Percentiles rank a stretch among this genome's conserved stretches.
Conservation (phyloP, 2,329 filamentous ascomycete species). For the Fusarium sororula region DNA sequence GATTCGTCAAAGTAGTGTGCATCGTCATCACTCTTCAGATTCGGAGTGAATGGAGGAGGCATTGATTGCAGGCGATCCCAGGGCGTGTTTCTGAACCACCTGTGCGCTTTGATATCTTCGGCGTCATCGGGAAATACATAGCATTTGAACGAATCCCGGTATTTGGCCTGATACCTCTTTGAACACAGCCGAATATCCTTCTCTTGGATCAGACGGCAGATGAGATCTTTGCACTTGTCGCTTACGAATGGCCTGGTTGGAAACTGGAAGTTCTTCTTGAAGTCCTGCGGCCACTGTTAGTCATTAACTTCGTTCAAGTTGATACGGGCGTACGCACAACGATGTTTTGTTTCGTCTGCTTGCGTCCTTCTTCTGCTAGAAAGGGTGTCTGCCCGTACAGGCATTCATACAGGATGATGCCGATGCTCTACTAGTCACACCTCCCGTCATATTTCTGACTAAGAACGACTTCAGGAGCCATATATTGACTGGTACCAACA, state of each 20-base stretch:
- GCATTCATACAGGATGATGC: slow-evolving; percentile 94
- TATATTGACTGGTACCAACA: slow-evolving; percentile 96
- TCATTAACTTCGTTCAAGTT: neutral
- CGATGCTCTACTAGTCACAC: slow-evolving; percentile 97
- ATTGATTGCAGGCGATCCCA: slow-evolving; percentile 80
- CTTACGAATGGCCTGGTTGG: slow-evolving; percentile 73
- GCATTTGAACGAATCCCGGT: slow-evolving; percentile 54
- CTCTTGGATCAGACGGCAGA: slow-evolving; percentile 76
- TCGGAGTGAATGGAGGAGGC: slow-evolving; percentile 81
- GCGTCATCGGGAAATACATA: slow-evolving; percentile 87
- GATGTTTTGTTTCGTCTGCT: slow-evolving; percentile 88
- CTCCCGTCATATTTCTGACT: slow-evolving; percentile 88
- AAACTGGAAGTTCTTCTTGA: slow-evolving; percentile 75
- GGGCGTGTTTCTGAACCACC: slow-evolving; percentile 81
- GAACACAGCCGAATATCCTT: slow-evolving; percentile 81
- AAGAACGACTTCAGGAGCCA: slow-evolving; percentile 92
- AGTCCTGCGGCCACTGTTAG: slow-evolving; percentile 62
- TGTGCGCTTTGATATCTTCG: slow-evolving; percentile 87
- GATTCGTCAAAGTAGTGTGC: slow-evolving; percentile 93
- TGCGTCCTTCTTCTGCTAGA: slow-evolving; percentile 77
- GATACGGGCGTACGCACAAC: slow-evolving; percentile 60
- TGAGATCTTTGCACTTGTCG: slow-evolving; percentile 78
- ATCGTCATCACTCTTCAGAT: slow-evolving; percentile 73
- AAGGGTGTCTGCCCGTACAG: slow-evolving; percentile 94
- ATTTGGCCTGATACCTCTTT: slow-evolving; percentile 75